Conservation (phyloP, 169 alveolate species). For the Toxoplasma gondii region DNA sequence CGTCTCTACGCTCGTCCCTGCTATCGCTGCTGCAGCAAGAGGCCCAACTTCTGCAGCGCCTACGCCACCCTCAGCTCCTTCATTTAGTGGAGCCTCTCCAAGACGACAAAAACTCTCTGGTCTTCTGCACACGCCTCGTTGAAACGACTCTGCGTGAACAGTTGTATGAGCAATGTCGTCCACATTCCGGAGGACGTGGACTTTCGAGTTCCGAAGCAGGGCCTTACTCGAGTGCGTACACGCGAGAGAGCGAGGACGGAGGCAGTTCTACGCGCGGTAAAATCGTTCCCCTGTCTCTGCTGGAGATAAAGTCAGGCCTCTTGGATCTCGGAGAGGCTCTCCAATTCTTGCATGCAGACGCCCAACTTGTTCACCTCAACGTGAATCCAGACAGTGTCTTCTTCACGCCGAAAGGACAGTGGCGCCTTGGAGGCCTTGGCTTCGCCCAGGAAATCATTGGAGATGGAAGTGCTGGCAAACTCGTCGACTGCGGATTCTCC, state of each 20-base stretch:
- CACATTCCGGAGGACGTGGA: neutral
- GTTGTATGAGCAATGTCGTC: neutral
- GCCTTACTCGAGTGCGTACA: neutral
- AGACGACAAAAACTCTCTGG: slow-evolving; percentile 51
- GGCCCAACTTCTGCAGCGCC: slow-evolving; percentile 62
- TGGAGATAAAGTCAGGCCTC: slow-evolving; percentile 48
- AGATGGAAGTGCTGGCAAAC: neutral
- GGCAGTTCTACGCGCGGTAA: neutral
- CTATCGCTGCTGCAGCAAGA: slow-evolving; percentile 53
- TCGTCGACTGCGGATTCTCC: neutral
- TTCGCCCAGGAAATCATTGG: slow-evolving; percentile 31
- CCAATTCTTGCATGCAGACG: slow-evolving; percentile 40
- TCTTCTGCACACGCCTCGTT: slow-evolving; percentile 49
- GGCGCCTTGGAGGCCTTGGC: slow-evolving; percentile 54
- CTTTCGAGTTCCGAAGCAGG: neutral
- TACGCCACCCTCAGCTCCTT: slow-evolving; percentile 63
- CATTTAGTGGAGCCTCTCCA: slow-evolving; percentile 62
- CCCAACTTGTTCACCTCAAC: slow-evolving; percentile 43
- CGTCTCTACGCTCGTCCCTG: slow-evolving; percentile 3
- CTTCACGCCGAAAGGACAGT: slow-evolving; percentile 30
- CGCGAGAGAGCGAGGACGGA: neutral
- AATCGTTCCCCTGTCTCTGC: neutral
- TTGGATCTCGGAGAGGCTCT: slow-evolving; percentile 47
- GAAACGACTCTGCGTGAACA: slow-evolving; percentile 4
- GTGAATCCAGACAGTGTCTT: slow-evolving; percentile 11